Conservation (phyloP, 352 stramenopile genomes). For the Globisporangium acanthophoron region DNA sequence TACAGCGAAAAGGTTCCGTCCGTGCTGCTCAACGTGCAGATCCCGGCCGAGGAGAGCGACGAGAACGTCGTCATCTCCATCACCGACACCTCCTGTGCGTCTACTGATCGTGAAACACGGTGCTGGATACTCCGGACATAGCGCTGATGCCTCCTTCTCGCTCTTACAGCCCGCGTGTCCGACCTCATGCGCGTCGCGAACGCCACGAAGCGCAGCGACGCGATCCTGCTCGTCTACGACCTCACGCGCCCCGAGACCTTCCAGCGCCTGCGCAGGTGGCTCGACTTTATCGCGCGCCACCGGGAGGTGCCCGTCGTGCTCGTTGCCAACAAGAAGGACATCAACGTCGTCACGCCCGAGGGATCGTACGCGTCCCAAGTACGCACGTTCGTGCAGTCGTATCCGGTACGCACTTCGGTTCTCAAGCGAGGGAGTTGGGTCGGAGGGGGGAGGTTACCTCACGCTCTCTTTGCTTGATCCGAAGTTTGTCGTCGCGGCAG, state of each 20-base stretch:
- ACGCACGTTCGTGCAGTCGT: slow-evolving; percentile 60
- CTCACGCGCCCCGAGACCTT: slow-evolving; percentile 82
- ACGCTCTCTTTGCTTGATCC: background rate
- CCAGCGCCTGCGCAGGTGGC: slow-evolving; percentile 75
- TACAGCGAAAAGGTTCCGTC: slow-evolving; percentile 85
- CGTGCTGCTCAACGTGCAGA: slow-evolving; percentile 85
- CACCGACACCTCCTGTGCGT: slow-evolving; percentile 82
- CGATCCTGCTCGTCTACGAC: slow-evolving; percentile 85
- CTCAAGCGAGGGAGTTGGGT: no score
- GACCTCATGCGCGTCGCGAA: slow-evolving; percentile 85
- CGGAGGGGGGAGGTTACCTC: background rate
- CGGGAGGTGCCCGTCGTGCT: slow-evolving; percentile 86
- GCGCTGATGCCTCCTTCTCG: no score
- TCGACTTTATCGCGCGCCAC: slow-evolving; percentile 83
- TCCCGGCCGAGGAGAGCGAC: slow-evolving; percentile 84
- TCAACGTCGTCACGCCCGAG: slow-evolving; percentile 60
- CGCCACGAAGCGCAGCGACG: slow-evolving; percentile 78
- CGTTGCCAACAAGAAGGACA: slow-evolving; percentile 86
- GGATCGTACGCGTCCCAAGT: slow-evolving; percentile 69
- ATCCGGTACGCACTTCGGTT: slow-evolving; percentile 33
- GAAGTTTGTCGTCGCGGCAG: slow-evolving; percentile 76
- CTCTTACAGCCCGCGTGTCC: slow-evolving; percentile 45
- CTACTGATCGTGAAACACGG: background rate
- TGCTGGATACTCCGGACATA: background rate
- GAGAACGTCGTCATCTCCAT: slow-evolving; percentile 89